phyloP scores from a whole-genome alignment of 768 basidiomycete genomes.

The Leucocoprinus sp. region DNA sequence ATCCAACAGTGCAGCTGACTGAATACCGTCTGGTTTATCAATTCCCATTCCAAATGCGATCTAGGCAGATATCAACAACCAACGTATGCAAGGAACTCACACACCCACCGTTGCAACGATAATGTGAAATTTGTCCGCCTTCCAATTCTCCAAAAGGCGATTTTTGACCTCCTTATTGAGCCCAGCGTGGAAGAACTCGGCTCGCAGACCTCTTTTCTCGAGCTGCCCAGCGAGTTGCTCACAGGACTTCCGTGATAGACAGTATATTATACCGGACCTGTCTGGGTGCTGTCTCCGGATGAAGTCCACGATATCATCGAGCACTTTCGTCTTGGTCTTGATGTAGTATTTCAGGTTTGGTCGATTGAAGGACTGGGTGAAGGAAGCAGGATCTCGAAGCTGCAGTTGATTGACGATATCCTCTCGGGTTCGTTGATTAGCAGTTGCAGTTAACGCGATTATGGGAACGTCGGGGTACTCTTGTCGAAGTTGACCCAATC shows the following conservation, averaged over 20 bases:
- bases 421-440: slow-evolving; percentile 64
- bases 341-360: slow-evolving; percentile 81
- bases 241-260: slow-evolving; percentile 59
- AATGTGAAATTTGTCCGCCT: slow-evolving; percentile 58
- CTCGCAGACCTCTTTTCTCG: slow-evolving; percentile 48
- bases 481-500: slow-evolving; percentile 57
- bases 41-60: slow-evolving; percentile 98
- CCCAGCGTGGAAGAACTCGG: slow-evolving; percentile 82
- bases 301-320: slow-evolving; percentile 58
- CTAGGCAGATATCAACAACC: slow-evolving; percentile 27
- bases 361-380: slow-evolving; percentile 88
- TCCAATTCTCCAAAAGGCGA: slow-evolving; percentile 64
- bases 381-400: slow-evolving; percentile 46
- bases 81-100: not conserved
- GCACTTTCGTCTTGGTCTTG: slow-evolving; percentile 31
- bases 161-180: slow-evolving; percentile 58
- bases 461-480: slow-evolving; percentile 79
- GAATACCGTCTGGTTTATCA: slow-evolving; percentile 69
- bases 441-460: slow-evolving; percentile 96
- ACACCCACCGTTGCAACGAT: slow-evolving; percentile 84
- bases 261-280: slow-evolving; percentile 83
- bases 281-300: slow-evolving; percentile 50
- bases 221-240: slow-evolving; percentile 74
- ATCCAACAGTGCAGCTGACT: not conserved
- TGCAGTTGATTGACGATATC: slow-evolving; percentile 73